Base-by-base conservation (phyloP, 2,329 filamentous ascomycete species). In the Hawksworthiomyces lignivorus region DNA sequence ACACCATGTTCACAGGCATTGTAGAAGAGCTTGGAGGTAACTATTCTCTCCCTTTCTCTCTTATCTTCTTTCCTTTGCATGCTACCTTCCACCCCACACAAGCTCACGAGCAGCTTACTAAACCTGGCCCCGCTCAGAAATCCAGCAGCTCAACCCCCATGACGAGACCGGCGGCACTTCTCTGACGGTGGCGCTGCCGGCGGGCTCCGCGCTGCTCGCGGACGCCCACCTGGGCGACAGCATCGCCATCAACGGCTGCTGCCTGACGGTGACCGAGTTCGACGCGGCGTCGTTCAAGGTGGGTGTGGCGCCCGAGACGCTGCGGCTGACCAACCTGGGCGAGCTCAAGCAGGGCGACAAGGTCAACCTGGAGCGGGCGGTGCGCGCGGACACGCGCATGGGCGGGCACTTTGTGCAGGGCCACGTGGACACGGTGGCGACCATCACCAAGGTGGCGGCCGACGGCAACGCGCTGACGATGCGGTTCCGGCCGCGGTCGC, bases 361-460 rank as follows among this genome's bases (percentile, higher is more conserved):
- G 18, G 89, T 97, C 51, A 98, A 98, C 63, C 82, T 98, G 40
- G 92, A 98, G 70, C 82, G 92, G 14, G 90, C 92, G 4, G 89
- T 98, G 41, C 83, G 84, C 15, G 87, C 88, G 5, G 78, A 84
- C 55, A 96, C 90, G 34, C 86, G 92, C 42, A 97, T 98, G 87
- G 92, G 94, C 35, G 92, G 92, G 1, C 92, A 98, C 67, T 95
- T 97, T 56, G 90, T 97, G 24, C 94, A 98, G 66, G 92, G 92
- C 30, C 92, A 98, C 62, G 90, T 98, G 47, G 94, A 98, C 63
- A 90, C 87, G 10, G 80, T 83, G 29, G 92, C 90, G 0, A 76
- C 74, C 32, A 84, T 98, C 47, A 58, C 82, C 29, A 75, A 76
- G 32, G 75, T 84, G 27, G 80, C 75, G 15, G 80, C 82, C 4